Conservation (phyloP, 768 basidiomycete species). For the Mycena albidolilacea region DNA sequence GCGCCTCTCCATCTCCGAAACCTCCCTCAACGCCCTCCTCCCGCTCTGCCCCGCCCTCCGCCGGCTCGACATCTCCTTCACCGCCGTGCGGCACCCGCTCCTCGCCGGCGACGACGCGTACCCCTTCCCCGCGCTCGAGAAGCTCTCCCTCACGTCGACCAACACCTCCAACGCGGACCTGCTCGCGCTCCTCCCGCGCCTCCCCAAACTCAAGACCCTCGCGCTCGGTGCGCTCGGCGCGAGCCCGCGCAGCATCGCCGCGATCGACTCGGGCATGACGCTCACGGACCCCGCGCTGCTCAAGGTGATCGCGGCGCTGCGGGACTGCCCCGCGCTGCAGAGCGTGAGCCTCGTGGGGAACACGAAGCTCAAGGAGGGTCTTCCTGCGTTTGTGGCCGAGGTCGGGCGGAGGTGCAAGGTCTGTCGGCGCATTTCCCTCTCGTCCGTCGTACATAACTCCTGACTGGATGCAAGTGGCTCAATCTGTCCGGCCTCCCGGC, state of each 20-base stretch:
- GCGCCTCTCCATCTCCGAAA: conserved; percentile 66
- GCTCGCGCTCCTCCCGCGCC: conserved; percentile 52
- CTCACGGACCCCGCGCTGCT: conserved; percentile 67
- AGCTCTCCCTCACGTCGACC: conserved; percentile 76
- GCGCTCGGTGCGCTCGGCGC: conserved; percentile 73
- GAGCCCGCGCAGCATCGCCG: conserved; percentile 57
- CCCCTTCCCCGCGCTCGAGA: conserved; percentile 58
- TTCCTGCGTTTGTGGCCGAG: conserved; percentile 61
- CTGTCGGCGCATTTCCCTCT: conserved; percentile 13
- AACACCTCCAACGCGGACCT: conserved; percentile 58
- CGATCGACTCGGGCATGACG: conserved; percentile 67
- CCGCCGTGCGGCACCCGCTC: conserved; percentile 60
- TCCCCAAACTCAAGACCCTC: conserved; percentile 63
- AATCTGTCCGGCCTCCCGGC: conserved; percentile 70
- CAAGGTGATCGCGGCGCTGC: conserved; percentile 59
- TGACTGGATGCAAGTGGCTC: conserved; percentile 57
- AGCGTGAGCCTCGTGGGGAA: conserved; percentile 76
- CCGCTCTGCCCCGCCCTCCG: conserved; percentile 63
- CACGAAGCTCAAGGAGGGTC: conserved; percentile 65
- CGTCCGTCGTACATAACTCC: no score
- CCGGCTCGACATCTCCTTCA: conserved; percentile 78
- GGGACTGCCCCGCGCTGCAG: conserved; percentile 56
- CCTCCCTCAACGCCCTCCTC: conserved; percentile 59
- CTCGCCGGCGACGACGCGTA: conserved; percentile 15
- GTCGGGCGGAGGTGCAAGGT: conserved; percentile 77